Percentiles rank a stretch among this genome's conserved stretches.
phyloP scores from a whole-genome alignment of 2,329 filamentous ascomycete species.

The Pleurostoma richardsiae region DNA sequence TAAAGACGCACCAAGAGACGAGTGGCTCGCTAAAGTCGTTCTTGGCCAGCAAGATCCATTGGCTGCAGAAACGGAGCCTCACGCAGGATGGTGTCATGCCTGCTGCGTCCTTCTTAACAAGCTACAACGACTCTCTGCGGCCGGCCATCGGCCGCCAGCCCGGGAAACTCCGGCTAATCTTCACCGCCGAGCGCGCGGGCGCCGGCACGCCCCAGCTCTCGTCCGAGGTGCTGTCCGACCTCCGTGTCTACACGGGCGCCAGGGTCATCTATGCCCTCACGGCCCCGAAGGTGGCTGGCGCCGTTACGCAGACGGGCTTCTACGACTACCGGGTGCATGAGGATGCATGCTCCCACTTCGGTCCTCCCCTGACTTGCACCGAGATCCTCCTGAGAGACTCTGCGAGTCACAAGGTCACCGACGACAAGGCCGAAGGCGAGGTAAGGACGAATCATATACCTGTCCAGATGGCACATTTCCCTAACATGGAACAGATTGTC shows the following conservation, averaged over 20 bases:
- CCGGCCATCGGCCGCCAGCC: slow-evolving; percentile 56
- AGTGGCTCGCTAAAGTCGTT: slow-evolving; percentile 54
- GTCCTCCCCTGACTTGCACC: slow-evolving; percentile 71
- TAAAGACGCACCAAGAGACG: slow-evolving; percentile 60
- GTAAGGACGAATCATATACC: slow-evolving; percentile 36
- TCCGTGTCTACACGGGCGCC: slow-evolving; percentile 75
- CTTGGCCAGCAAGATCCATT: slow-evolving; percentile 64
- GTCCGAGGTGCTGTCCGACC: slow-evolving; percentile 67
- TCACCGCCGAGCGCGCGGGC: slow-evolving; percentile 69
- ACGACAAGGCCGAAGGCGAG: slow-evolving; percentile 57
- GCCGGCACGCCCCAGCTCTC: slow-evolving; percentile 59
- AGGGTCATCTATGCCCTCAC: slow-evolving; percentile 83
- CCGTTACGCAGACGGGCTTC: slow-evolving; percentile 79
- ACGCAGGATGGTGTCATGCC: slow-evolving; percentile 70
- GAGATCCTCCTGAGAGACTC: slow-evolving; percentile 72
- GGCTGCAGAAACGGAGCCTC: slow-evolving; percentile 65
- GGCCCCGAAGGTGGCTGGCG: slow-evolving; percentile 77
- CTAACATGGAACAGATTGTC: slow-evolving; percentile 47
- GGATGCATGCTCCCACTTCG: slow-evolving; percentile 62
- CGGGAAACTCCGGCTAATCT: slow-evolving; percentile 75
- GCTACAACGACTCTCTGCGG: slow-evolving; percentile 54
- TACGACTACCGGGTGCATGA: slow-evolving; percentile 73
- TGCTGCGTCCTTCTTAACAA: slow-evolving; percentile 55
- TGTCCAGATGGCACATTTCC: background rate
- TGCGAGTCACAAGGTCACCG: slow-evolving; percentile 54